Evolutionary conservation across 1,284 basidiomycete genomes (phyloP).

Genomic region (Boletus sp.): DNA sequence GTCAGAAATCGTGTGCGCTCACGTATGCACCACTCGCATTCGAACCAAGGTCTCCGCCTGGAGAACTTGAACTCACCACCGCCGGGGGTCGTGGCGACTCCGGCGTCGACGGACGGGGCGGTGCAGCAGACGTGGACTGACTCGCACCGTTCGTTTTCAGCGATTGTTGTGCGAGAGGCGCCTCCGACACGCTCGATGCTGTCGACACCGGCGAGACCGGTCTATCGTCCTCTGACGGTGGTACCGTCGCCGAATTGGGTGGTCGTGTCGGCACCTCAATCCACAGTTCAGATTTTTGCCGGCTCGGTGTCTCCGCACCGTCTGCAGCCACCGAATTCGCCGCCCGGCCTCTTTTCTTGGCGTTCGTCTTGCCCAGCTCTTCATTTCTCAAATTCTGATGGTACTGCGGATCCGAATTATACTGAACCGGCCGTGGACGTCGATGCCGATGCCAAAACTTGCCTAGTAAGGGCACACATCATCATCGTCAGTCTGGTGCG

Average conservation of each 20-base stretch:
- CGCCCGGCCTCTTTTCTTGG: constrained; percentile 56
- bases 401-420: constrained; percentile 68
- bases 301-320: constrained; percentile 54
- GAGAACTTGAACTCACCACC: constrained; percentile 17
- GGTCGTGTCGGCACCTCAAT: constrained; percentile 41
- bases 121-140: constrained; percentile 24
- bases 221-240: constrained; percentile 46
- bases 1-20: constrained; percentile 21
- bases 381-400: constrained; percentile 61
- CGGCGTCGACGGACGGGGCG: constrained; percentile 26
- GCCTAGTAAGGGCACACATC: constrained; percentile 42
- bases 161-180: constrained; percentile 60
- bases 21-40: constrained; percentile 26
- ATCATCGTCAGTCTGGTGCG: constrained; percentile 1
- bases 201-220: constrained; percentile 66
- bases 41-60: constrained; percentile 15
- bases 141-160: constrained; percentile 50
- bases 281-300: constrained; percentile 44
- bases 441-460: constrained; percentile 86
- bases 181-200: constrained; percentile 66
- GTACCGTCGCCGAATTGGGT: constrained; percentile 33
- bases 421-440: constrained; percentile 73
- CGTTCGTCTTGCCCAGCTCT: constrained; percentile 49
- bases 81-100: constrained; percentile 25
- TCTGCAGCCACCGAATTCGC: constrained; percentile 47